phyloP scores from a whole-genome alignment of 2,329 filamentous ascomycete species.

The Simplicillium aogashimaense region DNA sequence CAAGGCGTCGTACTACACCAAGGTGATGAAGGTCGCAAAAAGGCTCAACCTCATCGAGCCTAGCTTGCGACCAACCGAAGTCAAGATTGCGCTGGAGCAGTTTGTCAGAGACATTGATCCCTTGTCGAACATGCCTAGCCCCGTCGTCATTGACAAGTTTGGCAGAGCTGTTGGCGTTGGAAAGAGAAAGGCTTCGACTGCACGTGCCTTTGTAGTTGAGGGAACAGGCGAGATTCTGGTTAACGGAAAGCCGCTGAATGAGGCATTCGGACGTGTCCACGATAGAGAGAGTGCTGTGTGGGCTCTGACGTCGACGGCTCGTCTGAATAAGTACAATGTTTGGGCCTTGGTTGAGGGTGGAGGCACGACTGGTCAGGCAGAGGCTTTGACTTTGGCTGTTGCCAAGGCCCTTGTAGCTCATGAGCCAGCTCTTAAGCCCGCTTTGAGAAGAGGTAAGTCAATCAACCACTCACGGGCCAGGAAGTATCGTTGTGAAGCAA shows the following conservation, averaged over 20 bases:
- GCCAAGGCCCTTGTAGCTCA: constrained; percentile 82
- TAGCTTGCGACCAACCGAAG: constrained; percentile 59
- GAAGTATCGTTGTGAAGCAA: too few relatives aligned
- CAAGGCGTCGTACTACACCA: constrained; percentile 67
- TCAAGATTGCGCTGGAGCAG: constrained; percentile 51
- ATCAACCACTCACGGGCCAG: constrained; percentile 1
- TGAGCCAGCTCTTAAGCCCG: constrained; percentile 83
- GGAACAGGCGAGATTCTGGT: constrained; percentile 83
- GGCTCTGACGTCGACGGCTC: constrained; percentile 72
- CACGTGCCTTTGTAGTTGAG: constrained; percentile 81
- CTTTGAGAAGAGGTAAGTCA: constrained; percentile 73
- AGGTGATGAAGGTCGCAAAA: constrained; percentile 65
- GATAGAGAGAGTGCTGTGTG: constrained; percentile 92
- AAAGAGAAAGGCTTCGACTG: constrained; percentile 77
- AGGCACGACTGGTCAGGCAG: constrained; percentile 89
- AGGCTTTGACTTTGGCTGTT: constrained; percentile 84
- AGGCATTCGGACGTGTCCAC: constrained; percentile 79
- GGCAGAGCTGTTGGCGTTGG: constrained; percentile 76
- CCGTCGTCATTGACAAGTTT: constrained; percentile 60
- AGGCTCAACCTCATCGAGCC: constrained; percentile 81
- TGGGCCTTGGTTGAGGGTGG: constrained; percentile 80
- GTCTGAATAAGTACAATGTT: constrained; percentile 94
- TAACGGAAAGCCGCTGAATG: constrained; percentile 77
- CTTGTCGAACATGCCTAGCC: constrained; percentile 51
- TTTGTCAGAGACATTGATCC: constrained; percentile 72